These are phyloP conservation scores for Rhinocladiella similis DNA, from an alignment of 2,329 filamentous ascomycete genomes.

Conservation along the genomic window DNA sequence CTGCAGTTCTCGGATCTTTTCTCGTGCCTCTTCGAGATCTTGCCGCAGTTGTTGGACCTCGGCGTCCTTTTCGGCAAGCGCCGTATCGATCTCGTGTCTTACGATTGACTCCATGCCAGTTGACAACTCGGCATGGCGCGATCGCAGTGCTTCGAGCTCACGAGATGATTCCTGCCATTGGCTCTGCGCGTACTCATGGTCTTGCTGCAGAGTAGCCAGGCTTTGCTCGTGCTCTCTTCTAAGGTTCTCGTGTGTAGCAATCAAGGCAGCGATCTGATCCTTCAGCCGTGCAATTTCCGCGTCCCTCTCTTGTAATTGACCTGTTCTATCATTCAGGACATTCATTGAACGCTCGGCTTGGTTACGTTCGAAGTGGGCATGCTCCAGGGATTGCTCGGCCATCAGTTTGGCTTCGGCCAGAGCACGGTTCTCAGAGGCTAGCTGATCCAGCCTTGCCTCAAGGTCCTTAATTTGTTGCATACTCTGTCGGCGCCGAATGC, in stretches of 20 bases:
- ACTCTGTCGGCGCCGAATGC: slow-evolving; percentile 94
- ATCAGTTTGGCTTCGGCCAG: slow-evolving; percentile 71
- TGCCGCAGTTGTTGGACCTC: slow-evolving; percentile 77
- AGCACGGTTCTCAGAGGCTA: slow-evolving; percentile 79
- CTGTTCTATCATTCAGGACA: slow-evolving; percentile 64
- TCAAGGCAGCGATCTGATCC: slow-evolving; percentile 76
- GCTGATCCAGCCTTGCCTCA: slow-evolving; percentile 78
- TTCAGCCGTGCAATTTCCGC: slow-evolving; percentile 81
- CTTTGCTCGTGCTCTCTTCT: slow-evolving; percentile 73
- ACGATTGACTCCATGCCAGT: slow-evolving; percentile 64
- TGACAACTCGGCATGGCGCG: slow-evolving; percentile 63
- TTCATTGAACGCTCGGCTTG: slow-evolving; percentile 52
- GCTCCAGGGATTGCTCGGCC: slow-evolving; percentile 65
- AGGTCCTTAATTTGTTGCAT: slow-evolving; percentile 91
- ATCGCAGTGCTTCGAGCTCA: slow-evolving; percentile 69
- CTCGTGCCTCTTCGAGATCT: slow-evolving; percentile 71
- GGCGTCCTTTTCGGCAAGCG: slow-evolving; percentile 76
- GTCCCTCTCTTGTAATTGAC: slow-evolving; percentile 76
- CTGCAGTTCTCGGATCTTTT: slow-evolving; percentile 61
- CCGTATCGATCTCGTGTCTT: slow-evolving; percentile 60
- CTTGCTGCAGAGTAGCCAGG: slow-evolving; percentile 65
- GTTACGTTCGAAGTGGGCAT: slow-evolving; percentile 54
- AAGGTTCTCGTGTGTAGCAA: slow-evolving; percentile 79
- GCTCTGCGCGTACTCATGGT: slow-evolving; percentile 57
- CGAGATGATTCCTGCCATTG: slow-evolving; percentile 61